These are phyloP conservation scores for Fusarium torulosum DNA, from an alignment of 2,329 filamentous ascomycete species.

Conservation along the genomic window DNA sequence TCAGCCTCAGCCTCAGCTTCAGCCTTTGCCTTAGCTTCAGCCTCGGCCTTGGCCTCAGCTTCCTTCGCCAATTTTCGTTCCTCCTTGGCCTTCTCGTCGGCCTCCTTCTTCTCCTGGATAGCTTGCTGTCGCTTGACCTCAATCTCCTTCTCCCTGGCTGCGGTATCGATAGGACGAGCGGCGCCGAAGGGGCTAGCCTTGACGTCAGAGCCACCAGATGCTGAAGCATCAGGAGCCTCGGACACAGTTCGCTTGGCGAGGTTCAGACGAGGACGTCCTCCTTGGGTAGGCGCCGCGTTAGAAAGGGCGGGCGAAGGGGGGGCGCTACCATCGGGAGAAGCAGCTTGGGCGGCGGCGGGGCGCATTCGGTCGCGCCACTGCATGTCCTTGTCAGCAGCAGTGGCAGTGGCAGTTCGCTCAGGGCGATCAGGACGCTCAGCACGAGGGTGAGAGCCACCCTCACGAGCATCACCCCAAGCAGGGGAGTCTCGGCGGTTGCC, in stretches of 20 bases:
- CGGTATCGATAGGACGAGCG: constrained; percentile 93
- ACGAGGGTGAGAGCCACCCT: constrained; percentile 82
- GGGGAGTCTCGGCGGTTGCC: constrained; percentile 77
- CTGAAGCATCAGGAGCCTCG: constrained; percentile 68
- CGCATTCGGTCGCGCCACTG: constrained; percentile 94
- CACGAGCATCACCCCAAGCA: constrained; percentile 79
- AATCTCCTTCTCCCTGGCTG: constrained; percentile 86
- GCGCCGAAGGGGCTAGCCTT: constrained; percentile 96
- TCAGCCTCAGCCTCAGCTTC: constrained; percentile 47
- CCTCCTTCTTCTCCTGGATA: constrained; percentile 85
- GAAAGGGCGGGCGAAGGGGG: constrained; percentile 79
- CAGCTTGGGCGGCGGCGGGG: constrained; percentile 77
- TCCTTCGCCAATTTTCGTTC: constrained; percentile 74
- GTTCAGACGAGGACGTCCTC: constrained; percentile 84
- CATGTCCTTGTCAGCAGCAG: constrained; percentile 91
- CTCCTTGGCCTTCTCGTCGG: constrained; percentile 87
- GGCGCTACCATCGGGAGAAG: constrained; percentile 78
- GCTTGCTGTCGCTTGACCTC: constrained; percentile 86
- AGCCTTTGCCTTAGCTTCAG: constrained; percentile 49
- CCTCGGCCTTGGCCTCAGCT: constrained; percentile 62
- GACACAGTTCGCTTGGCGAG: constrained; percentile 92
- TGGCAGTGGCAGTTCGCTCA: constrained; percentile 77
- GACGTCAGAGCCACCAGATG: constrained; percentile 70
- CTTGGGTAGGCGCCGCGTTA: constrained; percentile 61
- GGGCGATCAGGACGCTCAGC: constrained; percentile 78